Base-by-base conservation (phyloP, 371 early-diverging fungal genomes). In the Mortierella polycephala region DNA sequence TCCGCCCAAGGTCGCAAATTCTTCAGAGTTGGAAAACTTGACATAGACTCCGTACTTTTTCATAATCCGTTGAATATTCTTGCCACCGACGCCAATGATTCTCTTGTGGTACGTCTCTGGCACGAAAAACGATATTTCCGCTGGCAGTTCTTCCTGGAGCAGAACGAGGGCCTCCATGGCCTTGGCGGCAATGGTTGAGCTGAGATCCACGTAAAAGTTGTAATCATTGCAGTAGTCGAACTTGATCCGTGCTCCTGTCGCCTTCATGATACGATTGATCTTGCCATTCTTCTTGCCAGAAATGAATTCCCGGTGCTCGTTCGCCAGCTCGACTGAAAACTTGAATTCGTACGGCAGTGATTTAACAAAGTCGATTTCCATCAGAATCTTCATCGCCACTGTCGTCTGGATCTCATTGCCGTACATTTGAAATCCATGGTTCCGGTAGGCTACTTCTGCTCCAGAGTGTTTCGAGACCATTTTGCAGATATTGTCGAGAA, bases 201-300 rank as follows among this genome's bases (percentile, higher is more conserved):
- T 85, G 11, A 94, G 83, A 57, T 92, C 92, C 58, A 95, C 91
- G 37, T 92, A 76, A 81, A 94, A 93, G 71, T 94, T 94, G 81
- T 90, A 90, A 30, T 89, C 91, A 65, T 90, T 93, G 58, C 84
- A 85, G 40, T 88, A 84, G 46, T 86, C 77, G 63, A 89, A 87
- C 47, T 85, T 83, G 64, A 90, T 88, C 47, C 85, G 83, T 50
- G 87, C 90, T 12, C 91, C 91, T 30, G 93, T 90, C 2, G 90
- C 85, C 76, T 94, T 94, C 84, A 92, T 90, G 61, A 97, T 96
- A 69, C 95, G 93, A 88, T 91, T 95, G 75, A 96, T 92, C 75
- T 97, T 97, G 54, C 98, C 98, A 71, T 92, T 94, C 86, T 96
- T 96, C 85, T 97, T 97, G 63, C 98, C 98, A 56, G 90, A 92